phyloP scores from a whole-genome alignment of 257 asterid species.

The Scutellaria minor region DNA sequence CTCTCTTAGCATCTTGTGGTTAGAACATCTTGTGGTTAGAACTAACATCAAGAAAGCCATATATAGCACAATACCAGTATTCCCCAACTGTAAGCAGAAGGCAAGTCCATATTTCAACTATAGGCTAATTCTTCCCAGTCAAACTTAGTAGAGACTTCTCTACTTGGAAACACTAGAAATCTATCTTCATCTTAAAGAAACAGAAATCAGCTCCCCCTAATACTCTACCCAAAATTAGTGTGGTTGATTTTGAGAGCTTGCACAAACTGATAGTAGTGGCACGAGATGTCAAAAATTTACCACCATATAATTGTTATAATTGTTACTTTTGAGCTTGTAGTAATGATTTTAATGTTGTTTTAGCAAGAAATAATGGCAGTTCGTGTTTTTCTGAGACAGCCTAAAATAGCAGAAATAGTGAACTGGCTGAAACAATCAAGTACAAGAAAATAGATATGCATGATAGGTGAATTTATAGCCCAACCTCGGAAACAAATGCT shows the following conservation, averaged over 20 bases:
- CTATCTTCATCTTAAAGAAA: background rate
- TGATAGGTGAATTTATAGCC: too few species aligned
- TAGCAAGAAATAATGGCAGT: too few species aligned
- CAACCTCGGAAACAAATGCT: too few species aligned
- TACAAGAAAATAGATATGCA: too few species aligned
- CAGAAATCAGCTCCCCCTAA: background rate
- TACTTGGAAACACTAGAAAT: conserved; percentile 7
- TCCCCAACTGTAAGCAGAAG: background rate
- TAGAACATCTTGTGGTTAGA: background rate
- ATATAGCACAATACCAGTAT: background rate
- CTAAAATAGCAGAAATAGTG: too few species aligned
- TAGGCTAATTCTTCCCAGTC: conserved; percentile 5
- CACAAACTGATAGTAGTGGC: conserved; percentile 15
- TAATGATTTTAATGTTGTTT: too few species aligned
- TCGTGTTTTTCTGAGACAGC: too few species aligned
- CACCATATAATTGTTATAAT: too few species aligned
- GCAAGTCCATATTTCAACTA: conserved; percentile 6
- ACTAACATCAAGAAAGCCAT: background rate
- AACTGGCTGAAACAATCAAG: too few species aligned
- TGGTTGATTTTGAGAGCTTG: conserved; percentile 5
- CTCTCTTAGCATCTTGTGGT: conserved; percentile 14
- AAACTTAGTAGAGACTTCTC: background rate
- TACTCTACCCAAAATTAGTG: conserved; percentile 14
- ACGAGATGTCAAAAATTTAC: conserved; percentile 2
- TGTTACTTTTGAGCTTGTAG: too few species aligned